Conservation (phyloP, 2,329 filamentous ascomycete species). For the Trichoderma sp. region DNA sequence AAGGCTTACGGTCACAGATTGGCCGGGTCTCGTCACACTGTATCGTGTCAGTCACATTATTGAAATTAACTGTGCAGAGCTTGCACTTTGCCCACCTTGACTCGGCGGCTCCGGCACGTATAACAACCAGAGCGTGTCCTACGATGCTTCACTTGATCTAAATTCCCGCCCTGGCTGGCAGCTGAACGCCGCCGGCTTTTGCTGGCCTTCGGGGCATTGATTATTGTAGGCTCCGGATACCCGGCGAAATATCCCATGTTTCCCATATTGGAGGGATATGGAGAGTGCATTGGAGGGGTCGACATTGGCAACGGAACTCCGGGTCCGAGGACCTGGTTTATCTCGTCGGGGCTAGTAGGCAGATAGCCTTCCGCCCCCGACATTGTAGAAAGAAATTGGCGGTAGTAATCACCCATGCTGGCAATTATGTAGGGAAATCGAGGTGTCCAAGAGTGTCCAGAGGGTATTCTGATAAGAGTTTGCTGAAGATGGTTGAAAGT, state of each 20-base stretch:
- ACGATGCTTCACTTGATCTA: conserved; percentile 81
- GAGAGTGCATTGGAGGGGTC: conserved; percentile 35
- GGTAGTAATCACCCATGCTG: conserved; percentile 56
- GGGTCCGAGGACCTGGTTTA: conserved; percentile 37
- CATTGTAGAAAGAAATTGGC: conserved; percentile 54
- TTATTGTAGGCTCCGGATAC: conserved; percentile 49
- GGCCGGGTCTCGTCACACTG: conserved; percentile 90
- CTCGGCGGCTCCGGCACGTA: conserved; percentile 83
- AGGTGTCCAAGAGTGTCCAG: conserved; percentile 6
- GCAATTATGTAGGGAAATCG: conserved; percentile 7
- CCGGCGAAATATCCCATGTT: conserved; percentile 45
- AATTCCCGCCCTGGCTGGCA: conserved; percentile 41
- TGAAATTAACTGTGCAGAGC: background rate
- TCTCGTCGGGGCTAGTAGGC: conserved; percentile 39
- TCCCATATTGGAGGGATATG: conserved; percentile 42
- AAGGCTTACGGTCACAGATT: conserved; percentile 69
- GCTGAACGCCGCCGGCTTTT: conserved; percentile 51
- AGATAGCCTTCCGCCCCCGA: conserved; percentile 43
- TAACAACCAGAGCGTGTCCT: conserved; percentile 91
- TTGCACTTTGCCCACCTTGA: conserved; percentile 58
- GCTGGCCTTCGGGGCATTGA: conserved; percentile 47
- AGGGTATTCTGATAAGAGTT: background rate
- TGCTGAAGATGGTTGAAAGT: background rate
- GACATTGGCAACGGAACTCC: conserved; percentile 31
- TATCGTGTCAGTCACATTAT: conserved; percentile 10